Conservation (phyloP, 352 stramenopile genomes). For the Phytophthora sansomeana region DNA sequence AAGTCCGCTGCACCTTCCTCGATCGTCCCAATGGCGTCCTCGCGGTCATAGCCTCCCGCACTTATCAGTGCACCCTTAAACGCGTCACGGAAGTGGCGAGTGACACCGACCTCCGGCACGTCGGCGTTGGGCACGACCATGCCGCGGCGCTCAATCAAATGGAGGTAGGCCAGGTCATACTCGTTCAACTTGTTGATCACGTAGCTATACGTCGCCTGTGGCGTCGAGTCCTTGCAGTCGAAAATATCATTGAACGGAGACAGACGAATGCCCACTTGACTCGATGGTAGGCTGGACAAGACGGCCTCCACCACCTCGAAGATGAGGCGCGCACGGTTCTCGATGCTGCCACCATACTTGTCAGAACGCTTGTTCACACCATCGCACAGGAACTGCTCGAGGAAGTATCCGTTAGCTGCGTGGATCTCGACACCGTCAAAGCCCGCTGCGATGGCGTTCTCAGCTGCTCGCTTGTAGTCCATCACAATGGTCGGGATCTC, state of each 20-base stretch:
- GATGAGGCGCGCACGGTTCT: constrained; percentile 88
- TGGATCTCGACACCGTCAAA: no score
- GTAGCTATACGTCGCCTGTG: no score
- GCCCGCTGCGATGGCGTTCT: no score
- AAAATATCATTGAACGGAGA: constrained; percentile 45
- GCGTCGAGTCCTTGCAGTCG: constrained; percentile 42
- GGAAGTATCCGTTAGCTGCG: no score
- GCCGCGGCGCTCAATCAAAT: no score
- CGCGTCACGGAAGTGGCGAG: constrained; percentile 52
- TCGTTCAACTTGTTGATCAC: no score
- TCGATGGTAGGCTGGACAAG: constrained; percentile 30
- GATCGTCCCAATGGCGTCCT: constrained; percentile 39
- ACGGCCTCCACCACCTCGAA: constrained; percentile 68
- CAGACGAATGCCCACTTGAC: constrained; percentile 29
- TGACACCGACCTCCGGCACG: no score
- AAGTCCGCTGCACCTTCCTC: constrained; percentile 40
- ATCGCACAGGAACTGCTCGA: no score
- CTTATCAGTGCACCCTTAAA: constrained; percentile 53
- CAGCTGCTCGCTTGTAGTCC: no score
- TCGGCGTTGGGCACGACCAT: no score
- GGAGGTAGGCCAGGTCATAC: no score
- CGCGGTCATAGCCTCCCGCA: constrained; percentile 38
- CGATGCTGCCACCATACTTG: constrained; percentile 83
- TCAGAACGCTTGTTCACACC: constrained; percentile 61
- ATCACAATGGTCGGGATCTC: no score